Evolutionary conservation across 1,284 basidiomycete genomes (phyloP), one percentile per base, ranked within the genome.

Genomic region (Kwoniella shivajii): DNA sequence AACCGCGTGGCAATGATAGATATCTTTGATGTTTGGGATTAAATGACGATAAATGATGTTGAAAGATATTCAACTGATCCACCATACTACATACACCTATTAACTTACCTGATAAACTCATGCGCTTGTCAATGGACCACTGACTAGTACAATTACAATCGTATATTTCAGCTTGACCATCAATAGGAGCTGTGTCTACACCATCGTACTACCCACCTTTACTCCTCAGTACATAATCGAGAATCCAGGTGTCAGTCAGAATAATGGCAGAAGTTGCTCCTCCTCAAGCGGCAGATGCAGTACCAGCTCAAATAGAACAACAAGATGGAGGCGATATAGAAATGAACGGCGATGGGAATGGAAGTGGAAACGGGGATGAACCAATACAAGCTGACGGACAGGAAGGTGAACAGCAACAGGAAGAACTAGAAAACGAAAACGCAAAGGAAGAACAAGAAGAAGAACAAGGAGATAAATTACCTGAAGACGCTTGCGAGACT

Each of bases 401-500:
- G 22, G 33, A 27, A 22, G 48, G 29, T n/a, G 9, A 42, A 11
- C 24, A 24, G 29, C 36, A 33, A 31, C 31, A 18, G 13, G 39
- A 31, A 49, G 13, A 9, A 50, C 13, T 27, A 20, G 47, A 14
- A 39, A 36, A 41, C n/a, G 44, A 22, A 37, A 36, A 29, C 7
- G 34, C 44, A 10, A 45, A 36, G 31, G 44, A 48, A 22, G 48
- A 37, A 4, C 44, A 51, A 38, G 68, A 60, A 26, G 63, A 64
- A 31, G 61, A 60, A 42, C 70, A 70, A 27, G 63, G 58, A 4
- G 68, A 74, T 22, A 66, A 64, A 22, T 58, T 79, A 48, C 76
- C 78, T 18, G 68, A 74, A 6, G 69, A 76, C 44, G 82, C 82
- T 33, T 85, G 86, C 44, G 91, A 95, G 78, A 98, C 95, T 16